phyloP scores from a whole-genome alignment of 2,329 filamentous ascomycete genomes.

The Claviceps fusiformis region DNA sequence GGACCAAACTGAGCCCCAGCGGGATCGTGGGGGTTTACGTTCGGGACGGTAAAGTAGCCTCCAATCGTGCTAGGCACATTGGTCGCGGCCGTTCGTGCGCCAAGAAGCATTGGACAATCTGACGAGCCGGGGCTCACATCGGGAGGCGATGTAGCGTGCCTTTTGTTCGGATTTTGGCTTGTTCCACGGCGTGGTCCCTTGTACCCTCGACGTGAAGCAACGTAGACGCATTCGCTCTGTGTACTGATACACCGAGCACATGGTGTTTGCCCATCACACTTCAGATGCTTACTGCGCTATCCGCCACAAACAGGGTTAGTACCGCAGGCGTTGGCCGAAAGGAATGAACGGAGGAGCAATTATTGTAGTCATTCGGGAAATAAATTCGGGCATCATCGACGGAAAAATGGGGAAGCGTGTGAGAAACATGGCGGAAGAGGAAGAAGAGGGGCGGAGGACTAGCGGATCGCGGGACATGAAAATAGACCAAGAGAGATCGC shows the following conservation, averaged over 20 bases:
- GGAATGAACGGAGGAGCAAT: not conserved
- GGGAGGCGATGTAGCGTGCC: conserved; percentile 30
- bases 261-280: conserved; percentile 58
- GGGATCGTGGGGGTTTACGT: conserved; percentile 6
- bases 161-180: conserved; percentile 34
- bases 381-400: not conserved
- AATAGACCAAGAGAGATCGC: not conserved
- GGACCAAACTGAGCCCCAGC: conserved; percentile 10
- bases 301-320: not conserved
- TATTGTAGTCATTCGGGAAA: not conserved
- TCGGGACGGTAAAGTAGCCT: conserved; percentile 4
- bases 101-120: conserved; percentile 27
- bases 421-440: not conserved
- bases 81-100: conserved; percentile 10
- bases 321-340: not conserved
- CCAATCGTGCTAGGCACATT: conserved; percentile 2
- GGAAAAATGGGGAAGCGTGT: not conserved
- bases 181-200: conserved; percentile 38
- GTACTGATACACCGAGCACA: conserved; percentile 53
- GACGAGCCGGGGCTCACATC: conserved; percentile 8
- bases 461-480: not conserved
- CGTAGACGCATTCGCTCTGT: conserved; percentile 52
- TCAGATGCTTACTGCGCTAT: conserved; percentile 54
- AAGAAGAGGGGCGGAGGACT: not conserved
- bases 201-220: conserved; percentile 62